Evolutionary conservation across 345 rosid genomes (phyloP), one percentile per base, ranked within the genome.

Genomic region (Mercurialis annua): DNA sequence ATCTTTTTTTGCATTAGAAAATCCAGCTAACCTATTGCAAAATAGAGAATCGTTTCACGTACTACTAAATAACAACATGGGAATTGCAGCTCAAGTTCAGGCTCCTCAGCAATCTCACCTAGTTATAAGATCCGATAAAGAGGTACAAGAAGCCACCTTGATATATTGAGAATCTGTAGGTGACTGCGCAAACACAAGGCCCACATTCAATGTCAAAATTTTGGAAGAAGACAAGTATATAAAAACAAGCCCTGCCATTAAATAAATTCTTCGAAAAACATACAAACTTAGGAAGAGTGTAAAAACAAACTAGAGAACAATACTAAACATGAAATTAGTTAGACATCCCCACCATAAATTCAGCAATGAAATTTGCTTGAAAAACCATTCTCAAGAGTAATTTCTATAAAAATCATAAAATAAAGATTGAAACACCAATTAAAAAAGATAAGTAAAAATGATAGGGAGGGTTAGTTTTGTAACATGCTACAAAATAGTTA

Each of bases 71-170:
- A 36, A 7, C 62, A 57, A 57, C 18, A 34, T 31, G 26, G 6
- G 11, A n/a, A 26, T 17, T 33, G 16, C 18, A 36, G 40, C 14
- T 48, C 16, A 15, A 59, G 52, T 49, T 50, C 65, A 14, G 24
- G 33, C 23, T 5, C 49, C 3, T 2, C 10, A 57, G 69, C 60
- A 31, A 14, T 40, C 5, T 78, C 48, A 94, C 98, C 99, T 94
- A 59, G 80, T 75, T 29, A 94, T 67, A 24, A 94, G 82, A 80
- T 87, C 96, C 43, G 86, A 79, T 63, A 89, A 74, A 44, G 97
- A 77, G 26, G 81, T 76, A 78, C 88, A 85, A 50, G 82, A 81
- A 81, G 97, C 93, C 79, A 86, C 92, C 81, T 81, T 89, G 33
- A 89, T 86, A 77, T 89, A 76, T 66, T 81, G 87, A 82, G 93